A percentile compares a stretch with the other conserved stretches of the same genome.
phyloP scores from a whole-genome alignment of 2,329 filamentous ascomycete species.

The Dactylellina parvicollis region DNA sequence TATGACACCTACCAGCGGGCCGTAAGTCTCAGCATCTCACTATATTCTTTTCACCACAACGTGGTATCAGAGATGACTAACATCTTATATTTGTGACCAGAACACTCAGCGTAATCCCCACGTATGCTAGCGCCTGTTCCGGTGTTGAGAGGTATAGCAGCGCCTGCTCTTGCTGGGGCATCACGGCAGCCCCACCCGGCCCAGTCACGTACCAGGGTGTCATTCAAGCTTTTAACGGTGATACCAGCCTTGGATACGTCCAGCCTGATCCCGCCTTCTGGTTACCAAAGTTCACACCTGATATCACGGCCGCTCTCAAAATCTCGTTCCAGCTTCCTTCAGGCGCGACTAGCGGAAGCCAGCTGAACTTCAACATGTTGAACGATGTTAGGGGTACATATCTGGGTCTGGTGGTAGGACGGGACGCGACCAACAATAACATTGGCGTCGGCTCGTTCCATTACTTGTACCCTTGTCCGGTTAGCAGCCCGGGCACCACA shows the following conservation, averaged over 20 bases:
- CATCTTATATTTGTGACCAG: background rate
- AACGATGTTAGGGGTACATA: constrained; percentile 3
- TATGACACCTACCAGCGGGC: background rate
- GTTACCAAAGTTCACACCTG: background rate
- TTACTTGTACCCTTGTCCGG: constrained; percentile 4
- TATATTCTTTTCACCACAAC: background rate
- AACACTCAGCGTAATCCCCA: constrained; percentile 60
- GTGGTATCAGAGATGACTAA: background rate
- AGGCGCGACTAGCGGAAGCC: constrained; percentile 4
- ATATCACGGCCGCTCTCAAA: constrained; percentile 3
- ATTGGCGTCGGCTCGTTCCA: background rate
- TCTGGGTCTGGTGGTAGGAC: constrained; percentile 2
- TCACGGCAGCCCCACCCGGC: constrained; percentile 56
- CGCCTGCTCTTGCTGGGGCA: constrained; percentile 64
- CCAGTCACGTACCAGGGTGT: background rate
- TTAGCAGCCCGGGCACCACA: constrained; percentile 10
- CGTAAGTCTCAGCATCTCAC: background rate
- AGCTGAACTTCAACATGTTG: constrained; percentile 9
- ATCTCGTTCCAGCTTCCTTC: constrained; percentile 11
- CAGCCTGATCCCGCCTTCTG: background rate
- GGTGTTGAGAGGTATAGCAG: constrained; percentile 61
- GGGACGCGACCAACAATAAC: constrained; percentile 5
- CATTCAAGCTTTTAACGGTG: constrained; percentile 6
- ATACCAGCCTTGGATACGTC: constrained; percentile 5
- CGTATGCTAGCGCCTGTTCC: constrained; percentile 63